Evolutionary conservation across 768 basidiomycete genomes (phyloP).

Genomic region (Rhodotorula toruloides): DNA sequence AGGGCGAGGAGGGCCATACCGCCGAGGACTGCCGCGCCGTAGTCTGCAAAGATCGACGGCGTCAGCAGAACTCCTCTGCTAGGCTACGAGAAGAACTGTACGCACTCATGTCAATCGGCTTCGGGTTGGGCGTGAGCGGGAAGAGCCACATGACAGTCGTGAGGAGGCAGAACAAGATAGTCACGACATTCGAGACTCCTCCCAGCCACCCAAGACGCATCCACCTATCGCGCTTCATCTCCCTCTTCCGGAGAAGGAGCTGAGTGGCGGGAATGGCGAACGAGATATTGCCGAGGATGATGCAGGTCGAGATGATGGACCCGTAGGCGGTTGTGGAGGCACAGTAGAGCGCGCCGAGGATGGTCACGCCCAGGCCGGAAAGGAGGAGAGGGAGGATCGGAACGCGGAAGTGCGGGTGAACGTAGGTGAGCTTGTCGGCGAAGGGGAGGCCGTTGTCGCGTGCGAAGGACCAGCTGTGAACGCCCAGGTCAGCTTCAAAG

Average conservation of each 20-base stretch:
- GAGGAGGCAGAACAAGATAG: neutral
- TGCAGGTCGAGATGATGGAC: slow-evolving; percentile 2
- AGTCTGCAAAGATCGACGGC: neutral
- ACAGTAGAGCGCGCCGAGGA: slow-evolving; percentile 2
- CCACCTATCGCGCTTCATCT: neutral
- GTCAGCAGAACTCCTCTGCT: neutral
- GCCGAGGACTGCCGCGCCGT: neutral
- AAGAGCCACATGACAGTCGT: slow-evolving; percentile 12
- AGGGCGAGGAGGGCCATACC: slow-evolving; percentile 4
- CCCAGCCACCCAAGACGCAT: slow-evolving; percentile 1
- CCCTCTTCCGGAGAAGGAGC: neutral
- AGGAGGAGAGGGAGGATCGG: neutral
- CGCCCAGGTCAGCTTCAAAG: neutral
- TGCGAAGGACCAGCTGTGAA: neutral
- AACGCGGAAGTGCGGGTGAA: neutral
- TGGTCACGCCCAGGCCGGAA: neutral
- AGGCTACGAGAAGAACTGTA: too few species aligned
- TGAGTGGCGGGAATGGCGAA: neutral
- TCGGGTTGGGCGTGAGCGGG: neutral
- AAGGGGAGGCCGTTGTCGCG: slow-evolving; percentile 7
- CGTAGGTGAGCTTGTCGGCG: neutral
- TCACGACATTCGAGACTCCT: neutral
- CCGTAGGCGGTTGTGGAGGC: slow-evolving; percentile 1
- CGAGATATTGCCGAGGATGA: slow-evolving; percentile 10
- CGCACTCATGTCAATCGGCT: neutral